Evolutionary conservation across 306 rosid species (phyloP).

Genomic region (apple (Malus domestica)): ASM211411v1 NC_041804.1:5701501-5702000

Average conservation of each 20-base stretch:
- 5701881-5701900: slow-evolving; percentile 89
- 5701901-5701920: slow-evolving; percentile 95
- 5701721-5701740: background rate
- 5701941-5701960: slow-evolving; percentile 44
- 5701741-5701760: slow-evolving; percentile 8
- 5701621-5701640: background rate
- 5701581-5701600: background rate
- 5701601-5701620: background rate
- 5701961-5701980: background rate
- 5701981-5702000: slow-evolving; percentile 5
- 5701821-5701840: slow-evolving; percentile 85
- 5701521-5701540: background rate
- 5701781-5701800: slow-evolving; percentile 96
- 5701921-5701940: slow-evolving; percentile 55
- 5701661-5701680: background rate
- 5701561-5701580: background rate
- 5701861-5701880: slow-evolving; percentile 52
- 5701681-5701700: background rate
- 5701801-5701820: slow-evolving; percentile 87
- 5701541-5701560: background rate
- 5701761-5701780: slow-evolving; percentile 60
- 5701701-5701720: background rate
- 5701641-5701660: background rate
- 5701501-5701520: background rate
- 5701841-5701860: slow-evolving; percentile 42